Percentiles rank a stretch among this genome's conserved stretches.
Conservation (phyloP, 805 yeast genomes). For the Lachancea fermentati region DNA sequence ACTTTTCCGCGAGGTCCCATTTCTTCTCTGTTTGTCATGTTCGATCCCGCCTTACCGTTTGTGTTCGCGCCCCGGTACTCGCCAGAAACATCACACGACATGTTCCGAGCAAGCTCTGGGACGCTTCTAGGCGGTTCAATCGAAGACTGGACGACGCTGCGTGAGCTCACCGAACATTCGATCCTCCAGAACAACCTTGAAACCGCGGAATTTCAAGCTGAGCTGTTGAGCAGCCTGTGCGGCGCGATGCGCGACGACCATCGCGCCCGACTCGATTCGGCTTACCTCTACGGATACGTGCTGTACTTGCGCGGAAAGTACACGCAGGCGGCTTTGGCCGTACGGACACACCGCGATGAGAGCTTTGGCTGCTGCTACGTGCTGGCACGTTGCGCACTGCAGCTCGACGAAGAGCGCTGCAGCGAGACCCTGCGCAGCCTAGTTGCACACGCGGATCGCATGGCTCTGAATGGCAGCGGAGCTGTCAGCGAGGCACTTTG, state of each 20-base stretch:
- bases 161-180: conserved; percentile 17
- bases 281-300: conserved; percentile 65
- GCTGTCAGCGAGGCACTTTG: conserved; percentile 2
- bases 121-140: conserved; percentile 3
- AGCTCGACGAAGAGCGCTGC: conserved; percentile 9
- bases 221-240: conserved; percentile 56
- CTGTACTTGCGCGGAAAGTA: conserved; percentile 52
- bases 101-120: conserved; percentile 8
- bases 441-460: not conserved
- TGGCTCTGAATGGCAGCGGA: not conserved
- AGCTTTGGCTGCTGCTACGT: conserved; percentile 76
- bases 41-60: too few relatives aligned
- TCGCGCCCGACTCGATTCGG: conserved; percentile 45
- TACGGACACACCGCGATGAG: conserved; percentile 31
- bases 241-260: conserved; percentile 18
- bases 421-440: conserved; percentile 3
- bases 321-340: conserved; percentile 54
- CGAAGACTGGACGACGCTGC: conserved; percentile 10
- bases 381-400: conserved; percentile 55
- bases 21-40: too few relatives aligned
- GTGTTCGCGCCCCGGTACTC: too few relatives aligned
- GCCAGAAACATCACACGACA: not conserved
- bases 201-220: conserved; percentile 85
- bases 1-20: too few relatives aligned
- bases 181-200: conserved; percentile 26